Evolutionary conservation across 2,329 filamentous ascomycete species (phyloP).

Genomic region (Botrytis byssoidea): DNA sequence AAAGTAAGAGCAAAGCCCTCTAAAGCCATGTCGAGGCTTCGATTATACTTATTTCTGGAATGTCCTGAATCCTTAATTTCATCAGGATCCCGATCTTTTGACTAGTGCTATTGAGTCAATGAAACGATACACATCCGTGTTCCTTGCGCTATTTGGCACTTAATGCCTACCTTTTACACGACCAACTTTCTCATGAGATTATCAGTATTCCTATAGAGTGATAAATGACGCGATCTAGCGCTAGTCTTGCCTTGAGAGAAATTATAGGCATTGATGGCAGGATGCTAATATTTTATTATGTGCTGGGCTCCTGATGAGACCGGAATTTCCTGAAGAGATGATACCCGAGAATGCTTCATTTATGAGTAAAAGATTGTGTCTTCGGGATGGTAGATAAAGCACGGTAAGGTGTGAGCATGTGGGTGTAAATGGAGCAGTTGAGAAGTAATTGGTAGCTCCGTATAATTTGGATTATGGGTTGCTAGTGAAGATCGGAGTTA

Average conservation of each 20-base stretch:
- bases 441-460: neutral
- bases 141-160: no score
- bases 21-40: no score
- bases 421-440: neutral
- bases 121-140: neutral
- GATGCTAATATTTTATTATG: neutral
- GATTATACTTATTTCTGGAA: neutral
- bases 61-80: neutral
- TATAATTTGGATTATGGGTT: neutral
- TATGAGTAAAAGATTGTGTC: no score
- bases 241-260: neutral
- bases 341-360: neutral
- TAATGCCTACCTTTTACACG: neutral
- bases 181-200: neutral
- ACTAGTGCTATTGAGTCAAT: neutral
- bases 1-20: neutral
- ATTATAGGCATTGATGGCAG: neutral
- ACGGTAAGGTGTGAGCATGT: no score
- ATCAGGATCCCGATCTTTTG: neutral
- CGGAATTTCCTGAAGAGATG: neutral
- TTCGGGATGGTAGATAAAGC: no score
- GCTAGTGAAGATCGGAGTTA: neutral
- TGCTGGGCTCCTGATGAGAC: neutral
- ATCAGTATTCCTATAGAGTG: neutral
- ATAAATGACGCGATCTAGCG: accelerated